Conservation (phyloP, 2,329 filamentous ascomycete species). For the Penicillium olsonii region DNA sequence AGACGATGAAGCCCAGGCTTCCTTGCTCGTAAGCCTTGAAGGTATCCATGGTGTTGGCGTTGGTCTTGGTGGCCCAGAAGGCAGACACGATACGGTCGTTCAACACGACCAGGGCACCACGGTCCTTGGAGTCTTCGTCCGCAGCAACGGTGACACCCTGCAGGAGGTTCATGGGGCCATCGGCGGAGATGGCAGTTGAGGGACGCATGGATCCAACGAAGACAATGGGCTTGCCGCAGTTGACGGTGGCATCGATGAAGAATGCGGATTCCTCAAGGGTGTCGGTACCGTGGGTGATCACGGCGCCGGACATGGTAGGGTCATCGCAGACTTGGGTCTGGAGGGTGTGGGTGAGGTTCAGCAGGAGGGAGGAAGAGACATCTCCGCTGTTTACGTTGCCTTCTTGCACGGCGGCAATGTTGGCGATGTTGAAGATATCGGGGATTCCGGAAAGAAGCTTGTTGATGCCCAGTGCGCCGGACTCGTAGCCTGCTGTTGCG, state of each 20-base stretch:
- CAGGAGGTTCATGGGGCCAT: constrained; percentile 64
- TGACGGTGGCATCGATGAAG: constrained; percentile 61
- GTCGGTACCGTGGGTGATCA: constrained; percentile 66
- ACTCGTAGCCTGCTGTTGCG: constrained; percentile 29
- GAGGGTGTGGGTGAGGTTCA: constrained; percentile 24
- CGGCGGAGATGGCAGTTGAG: constrained; percentile 62
- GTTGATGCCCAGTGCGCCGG: constrained; percentile 26
- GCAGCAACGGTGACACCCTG: constrained; percentile 61
- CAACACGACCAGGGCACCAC: constrained; percentile 62
- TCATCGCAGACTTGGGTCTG: constrained; percentile 10
- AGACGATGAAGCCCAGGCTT: constrained; percentile 60
- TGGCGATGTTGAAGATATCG: constrained; percentile 28
- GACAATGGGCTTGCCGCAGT: constrained; percentile 60
- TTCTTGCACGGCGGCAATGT: constrained; percentile 30
- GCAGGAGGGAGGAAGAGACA: constrained; percentile 25
- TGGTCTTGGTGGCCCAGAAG: constrained; percentile 63
- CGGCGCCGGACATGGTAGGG: constrained; percentile 11
- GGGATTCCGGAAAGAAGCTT: constrained; percentile 28
- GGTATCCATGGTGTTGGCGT: constrained; percentile 64
- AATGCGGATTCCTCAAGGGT: constrained; percentile 66
- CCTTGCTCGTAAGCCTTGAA: constrained; percentile 62
- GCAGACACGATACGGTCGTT: constrained; percentile 63
- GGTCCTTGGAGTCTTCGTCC: constrained; percentile 45
- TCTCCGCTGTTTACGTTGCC: constrained; percentile 30
- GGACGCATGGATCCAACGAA: constrained; percentile 65